Conservation (phyloP, 2,329 filamentous ascomycete species). For the Huntiella omanensis region DNA sequence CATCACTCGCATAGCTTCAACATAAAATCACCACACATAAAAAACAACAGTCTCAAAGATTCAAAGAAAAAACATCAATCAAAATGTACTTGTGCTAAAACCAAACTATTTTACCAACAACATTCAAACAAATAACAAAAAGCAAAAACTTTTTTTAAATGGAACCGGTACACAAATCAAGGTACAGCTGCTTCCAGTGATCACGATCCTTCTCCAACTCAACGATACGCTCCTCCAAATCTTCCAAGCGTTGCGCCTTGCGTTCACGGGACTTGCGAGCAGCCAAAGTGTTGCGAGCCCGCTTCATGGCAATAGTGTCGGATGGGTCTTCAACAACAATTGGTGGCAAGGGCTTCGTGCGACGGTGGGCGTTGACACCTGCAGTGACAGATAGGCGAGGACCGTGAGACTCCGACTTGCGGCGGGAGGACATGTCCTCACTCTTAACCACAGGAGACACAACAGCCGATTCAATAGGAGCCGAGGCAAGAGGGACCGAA, state of each 20-base stretch:
- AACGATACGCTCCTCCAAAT: slow-evolving; percentile 54
- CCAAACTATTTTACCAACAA: neutral
- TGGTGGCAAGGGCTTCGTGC: slow-evolving; percentile 62
- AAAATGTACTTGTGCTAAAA: neutral
- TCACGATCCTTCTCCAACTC: slow-evolving; percentile 48
- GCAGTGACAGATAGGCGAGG: slow-evolving; percentile 47
- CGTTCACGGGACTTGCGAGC: slow-evolving; percentile 83
- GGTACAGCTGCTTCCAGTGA: slow-evolving; percentile 42
- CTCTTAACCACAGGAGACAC: slow-evolving; percentile 1
- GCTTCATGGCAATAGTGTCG: slow-evolving; percentile 72
- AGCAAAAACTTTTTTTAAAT: slow-evolving; percentile 13
- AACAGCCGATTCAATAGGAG: neutral
- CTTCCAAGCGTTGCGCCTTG: slow-evolving; percentile 59
- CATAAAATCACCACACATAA: neutral
- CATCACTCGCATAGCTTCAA: neutral
- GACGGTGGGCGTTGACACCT: slow-evolving; percentile 55
- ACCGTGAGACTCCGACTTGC: slow-evolving; percentile 1
- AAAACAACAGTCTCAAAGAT: neutral
- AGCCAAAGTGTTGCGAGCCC: slow-evolving; percentile 80
- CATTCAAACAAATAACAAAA: slow-evolving; percentile 11
- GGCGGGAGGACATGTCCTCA: slow-evolving; percentile 1
- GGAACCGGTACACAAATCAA: slow-evolving; percentile 20
- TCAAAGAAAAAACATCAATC: neutral
- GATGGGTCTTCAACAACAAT: slow-evolving; percentile 56
- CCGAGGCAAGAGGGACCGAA: neutral